These are phyloP conservation scores for Rosa multiflora DNA, from an alignment of 306 rosid genomes.

Conservation along the genomic window DNA sequence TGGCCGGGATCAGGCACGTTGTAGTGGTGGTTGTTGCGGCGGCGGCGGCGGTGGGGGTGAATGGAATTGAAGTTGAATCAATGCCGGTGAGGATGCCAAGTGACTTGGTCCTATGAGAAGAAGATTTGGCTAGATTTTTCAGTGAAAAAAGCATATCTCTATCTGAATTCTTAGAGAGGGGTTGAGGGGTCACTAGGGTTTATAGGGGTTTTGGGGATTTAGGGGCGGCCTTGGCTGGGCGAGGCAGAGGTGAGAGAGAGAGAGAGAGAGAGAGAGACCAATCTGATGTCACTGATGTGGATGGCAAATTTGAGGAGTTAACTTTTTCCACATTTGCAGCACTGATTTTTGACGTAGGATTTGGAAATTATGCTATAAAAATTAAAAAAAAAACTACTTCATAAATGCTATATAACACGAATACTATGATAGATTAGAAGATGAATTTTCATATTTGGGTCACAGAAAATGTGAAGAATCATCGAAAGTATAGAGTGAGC, in stretches of 20 bases:
- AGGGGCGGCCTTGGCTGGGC: background rate
- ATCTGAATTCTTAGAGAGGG: background rate
- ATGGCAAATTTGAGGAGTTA: no score
- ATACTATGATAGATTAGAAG: no score
- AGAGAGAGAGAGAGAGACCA: background rate
- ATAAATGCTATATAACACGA: no score
- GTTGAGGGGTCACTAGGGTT: background rate
- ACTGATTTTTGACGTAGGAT: no score
- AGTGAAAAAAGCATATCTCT: conserved; percentile 7
- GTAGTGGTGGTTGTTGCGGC: background rate
- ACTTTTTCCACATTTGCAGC: no score
- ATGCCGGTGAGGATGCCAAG: background rate
- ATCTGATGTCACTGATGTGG: no score
- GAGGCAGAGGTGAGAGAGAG: background rate
- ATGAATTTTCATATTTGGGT: no score
- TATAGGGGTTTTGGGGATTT: background rate
- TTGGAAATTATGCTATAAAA: no score
- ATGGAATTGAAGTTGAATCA: background rate
- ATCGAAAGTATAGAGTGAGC: no score
- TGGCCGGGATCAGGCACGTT: background rate
- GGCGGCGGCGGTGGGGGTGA: background rate
- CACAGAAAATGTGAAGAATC: no score
- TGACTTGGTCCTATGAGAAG: background rate
- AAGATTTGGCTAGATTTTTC: conserved; percentile 8
- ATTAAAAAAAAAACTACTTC: no score